Evolutionary conservation across 352 stramenopile genomes (phyloP), one percentile per base, ranked within the genome.

Genomic region (Phytophthora hybrid): DNA sequence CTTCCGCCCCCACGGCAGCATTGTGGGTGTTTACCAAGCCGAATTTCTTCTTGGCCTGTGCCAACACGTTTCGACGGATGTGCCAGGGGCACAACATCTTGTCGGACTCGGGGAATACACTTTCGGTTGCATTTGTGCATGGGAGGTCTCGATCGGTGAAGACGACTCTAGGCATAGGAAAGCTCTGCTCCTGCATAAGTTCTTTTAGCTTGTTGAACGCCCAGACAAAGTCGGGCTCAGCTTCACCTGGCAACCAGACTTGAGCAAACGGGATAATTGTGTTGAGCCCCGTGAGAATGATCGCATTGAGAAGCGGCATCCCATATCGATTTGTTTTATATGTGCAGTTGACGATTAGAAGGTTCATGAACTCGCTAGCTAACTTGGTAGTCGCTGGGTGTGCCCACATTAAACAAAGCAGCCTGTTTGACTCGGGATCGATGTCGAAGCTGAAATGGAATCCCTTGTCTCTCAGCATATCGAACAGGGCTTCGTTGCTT

Each of bases 331-430:
- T 59, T 4, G 31, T 59, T 34, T 59, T 67, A 18, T 67, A 52
- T 1, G 32, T 67, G 16, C 49, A 67, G 14, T 67, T 32, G 2
- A 73, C 9, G 18, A 63, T 49, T 32, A 67, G 2, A 0, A 73
- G 10, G 13, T 56, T 39, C 59, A 73, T 63, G 41, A 54, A 59
- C 3, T 63, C 3, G 0, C n/a, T 49, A 18, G 57, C 34, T 0
- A 73, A 13, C 4, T 57, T 19, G 13, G 41, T 54, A 0, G 51
- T 72, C 2, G 55, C 18, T 13, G 57, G 58, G 47, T 73, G 52
- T 5, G 59, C 49, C 66, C 66, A 66, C 10, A 73, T 37, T 6
- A 73, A 54, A n/a, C 67, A 73, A 1, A 13, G 56, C 10, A 73
- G 9, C 2, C 66, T 16, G 5, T 58, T 63, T 1, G 58, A 52